Percentiles rank a stretch among this genome's conserved stretches.
phyloP scores from a whole-genome alignment of 108 stramenopile genomes.

The Skeletonema grethae region DNA sequence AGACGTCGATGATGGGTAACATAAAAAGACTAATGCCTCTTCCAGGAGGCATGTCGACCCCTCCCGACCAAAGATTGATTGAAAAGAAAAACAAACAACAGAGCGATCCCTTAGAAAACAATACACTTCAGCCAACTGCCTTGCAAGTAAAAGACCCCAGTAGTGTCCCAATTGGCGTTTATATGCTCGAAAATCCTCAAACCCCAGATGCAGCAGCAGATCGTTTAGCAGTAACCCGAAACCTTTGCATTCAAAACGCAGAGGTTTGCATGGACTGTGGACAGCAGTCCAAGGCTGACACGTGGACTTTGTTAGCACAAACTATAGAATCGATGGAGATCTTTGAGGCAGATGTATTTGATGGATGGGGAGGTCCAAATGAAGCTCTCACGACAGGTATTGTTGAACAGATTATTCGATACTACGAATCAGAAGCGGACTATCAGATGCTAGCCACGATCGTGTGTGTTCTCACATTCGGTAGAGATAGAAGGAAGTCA shows the following conservation, averaged over 20 bases:
- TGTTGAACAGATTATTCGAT: slow-evolving; percentile 58
- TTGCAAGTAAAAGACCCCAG: background rate
- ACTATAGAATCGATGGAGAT: slow-evolving; percentile 42
- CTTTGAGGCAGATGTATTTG: slow-evolving; percentile 41
- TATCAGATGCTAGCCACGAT: slow-evolving; percentile 83
- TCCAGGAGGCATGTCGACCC: slow-evolving; percentile 13
- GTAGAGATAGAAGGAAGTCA: slow-evolving; percentile 43
- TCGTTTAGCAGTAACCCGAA: slow-evolving; percentile 21
- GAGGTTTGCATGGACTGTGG: slow-evolving; percentile 44
- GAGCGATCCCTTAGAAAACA: background rate
- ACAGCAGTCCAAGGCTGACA: slow-evolving; percentile 65
- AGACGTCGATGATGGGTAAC: slow-evolving; percentile 44
- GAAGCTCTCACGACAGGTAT: slow-evolving; percentile 69
- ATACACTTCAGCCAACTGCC: background rate
- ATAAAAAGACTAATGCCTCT: slow-evolving; percentile 43
- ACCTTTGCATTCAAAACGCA: slow-evolving; percentile 76
- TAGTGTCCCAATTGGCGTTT: slow-evolving; percentile 23
- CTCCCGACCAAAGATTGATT: slow-evolving; percentile 50
- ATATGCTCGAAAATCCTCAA: slow-evolving; percentile 28
- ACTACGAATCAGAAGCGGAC: slow-evolving; percentile 75
- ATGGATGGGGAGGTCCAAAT: slow-evolving; percentile 74
- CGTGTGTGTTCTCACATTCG: slow-evolving; percentile 64
- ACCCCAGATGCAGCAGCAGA: slow-evolving; percentile 19
- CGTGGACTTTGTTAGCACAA: slow-evolving; percentile 76
- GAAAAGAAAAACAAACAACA: slow-evolving; percentile 28